Evolutionary conservation across 2,329 filamentous ascomycete species (phyloP).

Genomic region (Thielaviopsis musarum): DNA sequence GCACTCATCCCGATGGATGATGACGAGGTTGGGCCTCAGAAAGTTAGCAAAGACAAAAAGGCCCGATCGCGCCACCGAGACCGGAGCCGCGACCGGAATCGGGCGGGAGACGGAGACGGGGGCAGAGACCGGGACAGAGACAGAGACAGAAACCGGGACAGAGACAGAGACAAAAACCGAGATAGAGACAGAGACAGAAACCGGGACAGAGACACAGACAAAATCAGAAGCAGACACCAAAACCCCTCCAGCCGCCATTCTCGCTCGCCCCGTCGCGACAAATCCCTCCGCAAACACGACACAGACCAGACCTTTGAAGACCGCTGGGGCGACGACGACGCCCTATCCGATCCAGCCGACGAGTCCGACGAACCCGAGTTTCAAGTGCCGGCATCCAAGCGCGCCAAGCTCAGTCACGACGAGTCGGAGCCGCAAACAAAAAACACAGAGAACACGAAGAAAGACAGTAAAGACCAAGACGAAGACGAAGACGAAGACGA

Average conservation of each 20-base stretch:
- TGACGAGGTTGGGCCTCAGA: conserved; percentile 31
- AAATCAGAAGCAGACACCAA: background rate
- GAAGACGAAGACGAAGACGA: conserved; percentile 18
- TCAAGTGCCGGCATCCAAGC: conserved; percentile 52
- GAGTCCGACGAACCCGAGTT: conserved; percentile 40
- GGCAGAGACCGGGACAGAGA: background rate
- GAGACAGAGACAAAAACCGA: background rate
- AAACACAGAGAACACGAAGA: no score
- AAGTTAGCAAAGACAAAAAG: conserved; percentile 7
- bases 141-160: background rate
- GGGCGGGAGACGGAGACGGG: background rate
- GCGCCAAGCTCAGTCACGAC: conserved; percentile 46
- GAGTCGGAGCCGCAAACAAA: conserved; percentile 18
- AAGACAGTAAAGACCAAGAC: conserved; percentile 14
- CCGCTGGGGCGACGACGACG: conserved; percentile 67
- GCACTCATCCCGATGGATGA: conserved; percentile 52
- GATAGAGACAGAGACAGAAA: background rate
- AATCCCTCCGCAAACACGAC: conserved; percentile 27
- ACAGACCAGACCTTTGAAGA: conserved; percentile 46
- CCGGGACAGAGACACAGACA: background rate
- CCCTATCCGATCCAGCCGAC: conserved; percentile 25
- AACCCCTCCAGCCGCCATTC: conserved; percentile 15
- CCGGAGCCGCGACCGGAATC: background rate
- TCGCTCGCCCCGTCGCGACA: conserved; percentile 23
- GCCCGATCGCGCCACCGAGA: conserved; percentile 1